These are phyloP conservation scores for Cladochytrium replicatum DNA, from an alignment of 192 early-diverging fungal genomes.

Conservation along the genomic window DNA sequence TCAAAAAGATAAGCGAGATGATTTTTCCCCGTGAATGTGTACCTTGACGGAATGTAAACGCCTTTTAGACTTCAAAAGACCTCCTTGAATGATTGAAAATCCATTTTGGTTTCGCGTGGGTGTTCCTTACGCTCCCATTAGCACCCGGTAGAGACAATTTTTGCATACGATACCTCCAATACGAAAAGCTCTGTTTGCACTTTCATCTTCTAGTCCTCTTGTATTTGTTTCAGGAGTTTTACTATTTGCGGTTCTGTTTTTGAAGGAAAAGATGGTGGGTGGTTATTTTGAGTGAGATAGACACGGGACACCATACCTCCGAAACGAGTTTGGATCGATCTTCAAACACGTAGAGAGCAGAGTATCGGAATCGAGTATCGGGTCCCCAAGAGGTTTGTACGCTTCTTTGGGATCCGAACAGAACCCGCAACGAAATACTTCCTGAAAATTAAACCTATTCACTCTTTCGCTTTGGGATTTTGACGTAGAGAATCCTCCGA, in stretches of 20 bases:
- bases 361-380: conserved; percentile 28
- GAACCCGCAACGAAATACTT: conserved; percentile 30
- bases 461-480: background rate
- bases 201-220: conserved; percentile 14
- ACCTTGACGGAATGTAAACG: conserved; percentile 38
- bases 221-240: conserved; percentile 8
- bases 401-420: conserved; percentile 39
- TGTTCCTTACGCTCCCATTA: conserved; percentile 9
- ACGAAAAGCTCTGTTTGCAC: conserved; percentile 15
- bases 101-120: conserved; percentile 26
- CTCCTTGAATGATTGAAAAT: conserved; percentile 27
- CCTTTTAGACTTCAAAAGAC: conserved; percentile 30
- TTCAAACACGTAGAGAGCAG: conserved; percentile 26
- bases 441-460: conserved; percentile 7
- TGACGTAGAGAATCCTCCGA: background rate
- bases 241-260: background rate
- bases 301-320: too few relatives aligned
- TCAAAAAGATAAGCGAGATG: background rate
- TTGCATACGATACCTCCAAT: too few relatives aligned
- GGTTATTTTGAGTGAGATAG: background rate
- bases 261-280: background rate
- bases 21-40: conserved; percentile 1
- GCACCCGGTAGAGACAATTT: too few relatives aligned
- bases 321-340: conserved; percentile 23
- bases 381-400: conserved; percentile 41